These are phyloP conservation scores for Juglanconis sp. DNA, from an alignment of 2,329 filamentous ascomycete genomes.

Conservation along the genomic window DNA sequence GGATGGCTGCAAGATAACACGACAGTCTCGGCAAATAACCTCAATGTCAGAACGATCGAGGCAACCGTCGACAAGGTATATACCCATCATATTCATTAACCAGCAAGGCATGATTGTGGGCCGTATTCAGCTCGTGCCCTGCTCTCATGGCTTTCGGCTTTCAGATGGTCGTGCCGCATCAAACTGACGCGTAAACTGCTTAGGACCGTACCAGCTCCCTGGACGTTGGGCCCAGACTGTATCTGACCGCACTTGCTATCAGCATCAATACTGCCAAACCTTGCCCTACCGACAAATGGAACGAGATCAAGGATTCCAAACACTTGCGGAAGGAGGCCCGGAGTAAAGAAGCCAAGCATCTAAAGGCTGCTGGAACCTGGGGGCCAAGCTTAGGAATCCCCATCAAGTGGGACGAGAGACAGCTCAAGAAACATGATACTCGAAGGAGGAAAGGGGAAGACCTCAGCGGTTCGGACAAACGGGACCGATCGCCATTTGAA, in stretches of 20 bases:
- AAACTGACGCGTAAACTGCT: neutral
- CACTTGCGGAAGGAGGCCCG: slow-evolving; percentile 15
- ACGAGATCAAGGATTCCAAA: slow-evolving; percentile 17
- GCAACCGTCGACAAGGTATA: slow-evolving; percentile 12
- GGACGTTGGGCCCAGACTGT: slow-evolving; percentile 13
- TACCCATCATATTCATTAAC: neutral
- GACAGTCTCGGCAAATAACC: slow-evolving; percentile 69
- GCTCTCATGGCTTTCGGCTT: neutral
- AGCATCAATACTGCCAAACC: slow-evolving; percentile 17
- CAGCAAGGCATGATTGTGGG: too few species aligned
- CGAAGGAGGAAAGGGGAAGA: neutral
- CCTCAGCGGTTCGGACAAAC: neutral
- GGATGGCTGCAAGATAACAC: slow-evolving; percentile 64
- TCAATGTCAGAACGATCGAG: slow-evolving; percentile 65
- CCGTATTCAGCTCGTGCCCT: neutral
- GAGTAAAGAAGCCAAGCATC: slow-evolving; percentile 15
- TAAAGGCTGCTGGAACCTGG: slow-evolving; percentile 16
- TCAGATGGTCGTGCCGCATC: too few species aligned
- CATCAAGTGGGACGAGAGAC: slow-evolving; percentile 15
- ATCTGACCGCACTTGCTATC: slow-evolving; percentile 13
- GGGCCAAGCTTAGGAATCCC: slow-evolving; percentile 15
- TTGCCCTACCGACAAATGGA: slow-evolving; percentile 17
- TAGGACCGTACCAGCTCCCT: slow-evolving; percentile 10
- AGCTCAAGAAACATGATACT: slow-evolving; percentile 8
- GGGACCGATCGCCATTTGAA: slow-evolving; percentile 1